A percentile compares a stretch with the other conserved stretches of the same genome.
These are phyloP conservation scores for Myochromella boudieri DNA, from an alignment of 768 basidiomycete genomes.

Conservation along the genomic window DNA sequence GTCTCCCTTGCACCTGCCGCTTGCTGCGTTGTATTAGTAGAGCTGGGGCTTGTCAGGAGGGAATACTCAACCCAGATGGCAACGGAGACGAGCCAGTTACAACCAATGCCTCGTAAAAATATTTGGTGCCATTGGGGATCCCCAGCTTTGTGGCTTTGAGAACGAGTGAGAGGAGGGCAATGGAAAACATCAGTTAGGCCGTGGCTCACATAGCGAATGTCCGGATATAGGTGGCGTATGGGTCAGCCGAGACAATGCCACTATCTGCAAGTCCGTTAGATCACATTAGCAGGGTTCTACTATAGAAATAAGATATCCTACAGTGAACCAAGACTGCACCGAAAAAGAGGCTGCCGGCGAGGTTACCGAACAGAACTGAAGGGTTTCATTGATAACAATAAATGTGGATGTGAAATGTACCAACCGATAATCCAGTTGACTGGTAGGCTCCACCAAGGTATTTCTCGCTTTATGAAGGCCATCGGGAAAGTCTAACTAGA, in stretches of 20 bases:
- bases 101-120: conserved; percentile 71
- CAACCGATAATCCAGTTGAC: conserved; percentile 70
- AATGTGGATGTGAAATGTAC: conserved; percentile 7
- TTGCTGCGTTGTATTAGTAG: conserved; percentile 45
- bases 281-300: too few species aligned
- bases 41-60: not conserved
- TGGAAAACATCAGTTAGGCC: not conserved
- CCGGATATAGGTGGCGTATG: conserved; percentile 54
- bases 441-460: conserved; percentile 71
- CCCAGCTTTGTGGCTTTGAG: conserved; percentile 54
- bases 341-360: conserved; percentile 70
- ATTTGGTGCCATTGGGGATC: conserved; percentile 73
- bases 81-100: conserved; percentile 75
- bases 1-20: conserved; percentile 66
- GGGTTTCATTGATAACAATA: conserved; percentile 4
- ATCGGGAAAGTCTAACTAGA: conserved; percentile 72
- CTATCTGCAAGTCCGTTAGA: conserved; percentile 38
- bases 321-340: conserved; percentile 65
- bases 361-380: conserved; percentile 67
- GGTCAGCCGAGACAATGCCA: conserved; percentile 57
- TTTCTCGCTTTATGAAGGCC: conserved; percentile 56
- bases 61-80: conserved; percentile 65
- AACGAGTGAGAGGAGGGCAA: not conserved
- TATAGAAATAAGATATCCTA: conserved; percentile 31
- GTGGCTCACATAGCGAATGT: conserved; percentile 57